Base-by-base conservation (phyloP, 331 rosid species). In the Ulmus americana region DNA sequence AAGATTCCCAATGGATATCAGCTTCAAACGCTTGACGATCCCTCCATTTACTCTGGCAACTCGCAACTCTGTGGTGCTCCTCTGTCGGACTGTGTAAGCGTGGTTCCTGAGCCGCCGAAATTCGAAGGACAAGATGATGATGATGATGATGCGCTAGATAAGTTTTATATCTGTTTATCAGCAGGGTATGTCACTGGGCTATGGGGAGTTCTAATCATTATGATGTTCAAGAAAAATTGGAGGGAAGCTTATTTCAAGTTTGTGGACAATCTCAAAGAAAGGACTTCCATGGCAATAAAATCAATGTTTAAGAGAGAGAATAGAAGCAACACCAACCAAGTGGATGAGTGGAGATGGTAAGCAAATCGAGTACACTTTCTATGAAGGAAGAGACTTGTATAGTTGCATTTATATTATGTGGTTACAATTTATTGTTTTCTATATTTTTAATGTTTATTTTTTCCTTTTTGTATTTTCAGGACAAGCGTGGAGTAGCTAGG, bases 11-110 rank as follows among this genome's bases (percentile, higher is more conserved):
- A 55, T 7, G 71, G 71, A 42, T 28, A 45, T 55, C 63, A 55
- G 12, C 71, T 67, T 48, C 71, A 67, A 40, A 55, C 71, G 20
- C 18, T 67, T 18, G 42, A 15, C 22, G 71, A 44, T 67, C 63
- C 63, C 10, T 67, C 71, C 63, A 67, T 55, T 12, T 67, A 67
- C 54, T 1, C 7, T 10, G 71, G 71, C 15, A 67, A 67, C 63
- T 15, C 63, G 9, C 42, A 14, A 67, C 63, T 67, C 38, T 67
- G 71, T 45, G 71, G 63, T 13, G 46, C 60, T 38, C 71, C 71
- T 0, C 39, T 67, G 11, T 4, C 11, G 5, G 51, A 44, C 45
- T 67, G 71, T 53, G 40, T 1, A 6, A 28, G 35, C 35, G 35
- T 28, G 35, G 55, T 28, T 22, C 0, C n/a, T 1, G 63, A 55